Evolutionary conservation across 2,329 filamentous ascomycete genomes (phyloP).

Genomic region (Trichophaea hybrida): DNA sequence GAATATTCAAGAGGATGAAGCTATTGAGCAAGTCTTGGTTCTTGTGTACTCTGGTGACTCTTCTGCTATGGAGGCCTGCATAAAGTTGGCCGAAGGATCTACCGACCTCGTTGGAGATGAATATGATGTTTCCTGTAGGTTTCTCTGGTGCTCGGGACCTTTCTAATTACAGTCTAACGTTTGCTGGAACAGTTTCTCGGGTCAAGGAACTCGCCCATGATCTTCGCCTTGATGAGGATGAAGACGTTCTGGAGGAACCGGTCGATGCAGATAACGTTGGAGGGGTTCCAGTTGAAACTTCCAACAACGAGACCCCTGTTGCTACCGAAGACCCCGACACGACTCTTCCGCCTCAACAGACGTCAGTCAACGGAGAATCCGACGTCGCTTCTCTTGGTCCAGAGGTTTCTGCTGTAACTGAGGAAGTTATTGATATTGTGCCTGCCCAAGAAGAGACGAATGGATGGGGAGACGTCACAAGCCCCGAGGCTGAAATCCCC

Average conservation of each 20-base stretch:
- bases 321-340: not conserved
- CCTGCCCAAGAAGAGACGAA: not conserved
- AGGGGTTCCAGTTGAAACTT: not conserved
- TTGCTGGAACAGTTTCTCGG: slow-evolving; percentile 38
- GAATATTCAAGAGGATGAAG: slow-evolving; percentile 58
- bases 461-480: slow-evolving; percentile 31
- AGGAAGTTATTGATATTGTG: slow-evolving; percentile 1
- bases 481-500: slow-evolving; percentile 45
- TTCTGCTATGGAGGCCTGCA: slow-evolving; percentile 54
- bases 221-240: slow-evolving; percentile 38
- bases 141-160: not conserved
- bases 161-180: slow-evolving; percentile 15
- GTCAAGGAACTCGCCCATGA: slow-evolving; percentile 41
- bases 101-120: slow-evolving; percentile 52
- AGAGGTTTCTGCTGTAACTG: slow-evolving; percentile 1
- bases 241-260: slow-evolving; percentile 30
- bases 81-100: slow-evolving; percentile 61
- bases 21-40: slow-evolving; percentile 64
- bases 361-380: not conserved
- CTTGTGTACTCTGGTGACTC: slow-evolving; percentile 61
- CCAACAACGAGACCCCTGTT: not conserved
- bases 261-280: slow-evolving; percentile 26
- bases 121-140: slow-evolving; percentile 53
- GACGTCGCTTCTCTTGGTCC: not conserved
- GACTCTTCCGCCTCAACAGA: not conserved